These are phyloP conservation scores for Verticillium isaacii DNA, from an alignment of 2,329 filamentous ascomycete species.

Conservation along the genomic window DNA sequence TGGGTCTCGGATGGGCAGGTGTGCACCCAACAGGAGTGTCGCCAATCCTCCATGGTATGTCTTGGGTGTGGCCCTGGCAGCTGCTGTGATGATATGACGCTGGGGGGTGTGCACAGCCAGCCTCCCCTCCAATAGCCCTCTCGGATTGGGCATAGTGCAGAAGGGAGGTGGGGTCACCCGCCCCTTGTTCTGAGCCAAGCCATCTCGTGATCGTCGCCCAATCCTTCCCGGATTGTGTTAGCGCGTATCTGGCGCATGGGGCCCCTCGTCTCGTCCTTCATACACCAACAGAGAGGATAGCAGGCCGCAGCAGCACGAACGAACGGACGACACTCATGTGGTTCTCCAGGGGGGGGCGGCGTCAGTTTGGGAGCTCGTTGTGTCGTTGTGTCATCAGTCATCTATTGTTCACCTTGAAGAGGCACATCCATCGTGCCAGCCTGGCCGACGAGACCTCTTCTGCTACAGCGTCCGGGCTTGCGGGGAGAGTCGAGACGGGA, in stretches of 20 bases:
- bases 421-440: background rate
- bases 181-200: constrained; percentile 4
- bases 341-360: background rate
- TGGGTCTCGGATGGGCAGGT: background rate
- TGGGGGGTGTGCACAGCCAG: background rate
- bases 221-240: constrained; percentile 7
- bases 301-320: background rate
- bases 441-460: no score
- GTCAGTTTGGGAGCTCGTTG: background rate
- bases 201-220: constrained; percentile 11
- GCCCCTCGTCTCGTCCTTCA: background rate
- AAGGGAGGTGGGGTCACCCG: constrained; percentile 1
- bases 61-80: background rate
- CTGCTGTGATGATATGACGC: background rate
- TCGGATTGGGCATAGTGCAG: background rate
- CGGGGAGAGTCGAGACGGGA: background rate
- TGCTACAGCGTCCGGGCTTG: background rate
- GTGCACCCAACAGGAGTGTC: background rate
- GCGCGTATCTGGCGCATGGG: constrained; percentile 7
- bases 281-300: background rate
- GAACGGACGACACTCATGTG: background rate
- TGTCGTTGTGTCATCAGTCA: background rate
- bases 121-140: background rate
- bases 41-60: background rate
- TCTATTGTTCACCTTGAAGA: background rate